phyloP scores from a whole-genome alignment of 768 basidiomycete species.

The Cystobasidium tubakii region DNA sequence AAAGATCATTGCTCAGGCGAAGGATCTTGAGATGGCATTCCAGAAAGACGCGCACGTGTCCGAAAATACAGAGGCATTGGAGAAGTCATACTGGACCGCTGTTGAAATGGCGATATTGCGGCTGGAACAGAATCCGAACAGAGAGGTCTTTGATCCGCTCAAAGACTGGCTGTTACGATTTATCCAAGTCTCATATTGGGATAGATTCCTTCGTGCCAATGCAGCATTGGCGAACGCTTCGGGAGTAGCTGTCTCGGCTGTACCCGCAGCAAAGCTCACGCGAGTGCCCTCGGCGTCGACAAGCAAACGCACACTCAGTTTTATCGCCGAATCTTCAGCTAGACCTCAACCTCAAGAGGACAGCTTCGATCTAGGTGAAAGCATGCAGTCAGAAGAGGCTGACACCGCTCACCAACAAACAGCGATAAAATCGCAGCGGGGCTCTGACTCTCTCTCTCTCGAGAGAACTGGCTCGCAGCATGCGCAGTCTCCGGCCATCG shows the following conservation, averaged over 20 bases:
- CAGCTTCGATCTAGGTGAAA: conserved; percentile 23
- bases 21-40: conserved; percentile 14
- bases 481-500: neutral
- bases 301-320: conserved; percentile 16
- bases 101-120: conserved; percentile 19
- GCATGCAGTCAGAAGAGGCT: neutral
- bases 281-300: neutral
- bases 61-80: conserved; percentile 10
- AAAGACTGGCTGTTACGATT: conserved; percentile 14
- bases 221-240: neutral
- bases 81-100: conserved; percentile 20
- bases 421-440: neutral
- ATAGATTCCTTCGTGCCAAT: conserved; percentile 12
- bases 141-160: conserved; percentile 28
- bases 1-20: conserved; percentile 8
- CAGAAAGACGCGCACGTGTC: neutral
- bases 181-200: conserved; percentile 24
- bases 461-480: neutral
- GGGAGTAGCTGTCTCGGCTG: neutral
- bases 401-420: neutral
- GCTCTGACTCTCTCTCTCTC: neutral
- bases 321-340: neutral
- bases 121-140: conserved; percentile 28
- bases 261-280: neutral
- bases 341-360: neutral